Percentiles rank a stretch among this genome's conserved stretches.
Conservation (phyloP, 2,329 filamentous ascomycete genomes). For the Hypomyces rosellus region DNA sequence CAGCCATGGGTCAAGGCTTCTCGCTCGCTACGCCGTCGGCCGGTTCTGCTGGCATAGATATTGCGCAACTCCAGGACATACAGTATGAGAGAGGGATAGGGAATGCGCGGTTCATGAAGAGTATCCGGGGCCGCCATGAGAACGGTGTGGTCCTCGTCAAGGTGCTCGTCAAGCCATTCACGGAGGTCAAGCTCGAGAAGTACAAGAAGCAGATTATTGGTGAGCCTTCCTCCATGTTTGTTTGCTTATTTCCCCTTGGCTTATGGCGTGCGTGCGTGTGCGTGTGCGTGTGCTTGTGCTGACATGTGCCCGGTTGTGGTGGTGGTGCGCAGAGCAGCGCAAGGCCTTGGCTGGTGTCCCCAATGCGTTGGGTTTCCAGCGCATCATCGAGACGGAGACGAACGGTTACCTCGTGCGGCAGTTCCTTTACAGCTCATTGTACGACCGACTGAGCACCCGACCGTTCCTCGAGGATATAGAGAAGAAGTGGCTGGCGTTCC, state of each 20-base stretch:
- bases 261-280: no score
- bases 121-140: slow-evolving; percentile 80
- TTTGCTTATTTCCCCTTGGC: no score
- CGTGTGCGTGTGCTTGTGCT: no score
- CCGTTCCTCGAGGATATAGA: slow-evolving; percentile 97
- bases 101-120: slow-evolving; percentile 92
- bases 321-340: slow-evolving; percentile 59
- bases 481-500: slow-evolving; percentile 97
- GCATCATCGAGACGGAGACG: slow-evolving; percentile 83
- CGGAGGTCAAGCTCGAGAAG: slow-evolving; percentile 69
- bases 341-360: slow-evolving; percentile 74
- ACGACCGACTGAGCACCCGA: slow-evolving; percentile 92
- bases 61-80: slow-evolving; percentile 84
- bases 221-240: slow-evolving; percentile 33
- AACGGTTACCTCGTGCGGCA: slow-evolving; percentile 92
- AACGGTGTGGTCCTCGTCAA: slow-evolving; percentile 92
- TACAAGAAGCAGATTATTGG: slow-evolving; percentile 73
- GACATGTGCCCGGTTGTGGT: neutral
- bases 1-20: slow-evolving; percentile 88
- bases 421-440: slow-evolving; percentile 92
- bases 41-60: slow-evolving; percentile 87
- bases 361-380: slow-evolving; percentile 85
- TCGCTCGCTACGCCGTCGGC: slow-evolving; percentile 87
- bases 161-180: slow-evolving; percentile 87
- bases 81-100: slow-evolving; percentile 90